phyloP scores from a whole-genome alignment of 805 yeast species.

The Clavispora phyllophila region DNA sequence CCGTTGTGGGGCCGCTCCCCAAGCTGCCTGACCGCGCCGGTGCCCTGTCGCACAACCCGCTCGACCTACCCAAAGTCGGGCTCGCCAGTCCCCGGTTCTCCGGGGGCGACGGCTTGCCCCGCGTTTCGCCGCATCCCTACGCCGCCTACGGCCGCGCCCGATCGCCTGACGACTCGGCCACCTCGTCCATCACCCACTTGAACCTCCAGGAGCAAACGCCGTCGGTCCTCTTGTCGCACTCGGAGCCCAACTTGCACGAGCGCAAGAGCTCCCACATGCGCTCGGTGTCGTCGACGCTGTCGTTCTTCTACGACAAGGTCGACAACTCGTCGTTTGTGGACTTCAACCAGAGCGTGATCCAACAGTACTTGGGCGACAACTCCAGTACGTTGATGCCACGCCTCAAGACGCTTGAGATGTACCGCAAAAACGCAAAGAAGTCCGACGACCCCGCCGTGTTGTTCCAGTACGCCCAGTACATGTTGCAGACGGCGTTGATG shows the following conservation, averaged over 20 bases:
- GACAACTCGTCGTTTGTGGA: constrained; percentile 40
- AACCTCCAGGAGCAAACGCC: constrained; percentile 14
- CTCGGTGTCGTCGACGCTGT: constrained; percentile 34
- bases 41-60: not conserved
- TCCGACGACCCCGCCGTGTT: constrained; percentile 82
- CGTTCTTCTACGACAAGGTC: constrained; percentile 28
- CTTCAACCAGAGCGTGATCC: constrained; percentile 47
- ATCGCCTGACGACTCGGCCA: constrained; percentile 2
- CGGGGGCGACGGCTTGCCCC: not conserved
- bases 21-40: not conserved
- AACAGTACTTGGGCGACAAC: constrained; percentile 49
- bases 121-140: not conserved
- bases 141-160: not conserved
- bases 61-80: not conserved
- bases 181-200: constrained; percentile 34
- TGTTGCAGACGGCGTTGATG: constrained; percentile 77
- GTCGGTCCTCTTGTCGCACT: constrained; percentile 1
- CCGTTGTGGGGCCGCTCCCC: not conserved
- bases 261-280: constrained; percentile 23
- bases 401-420: constrained; percentile 79
- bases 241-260: constrained; percentile 4
- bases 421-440: constrained; percentile 78
- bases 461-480: constrained; percentile 86
- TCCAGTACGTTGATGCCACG: constrained; percentile 59
- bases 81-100: constrained; percentile 10